Evolutionary conservation across 805 yeast genomes (phyloP).

Genomic region (Brettanomyces nanus): DNA sequence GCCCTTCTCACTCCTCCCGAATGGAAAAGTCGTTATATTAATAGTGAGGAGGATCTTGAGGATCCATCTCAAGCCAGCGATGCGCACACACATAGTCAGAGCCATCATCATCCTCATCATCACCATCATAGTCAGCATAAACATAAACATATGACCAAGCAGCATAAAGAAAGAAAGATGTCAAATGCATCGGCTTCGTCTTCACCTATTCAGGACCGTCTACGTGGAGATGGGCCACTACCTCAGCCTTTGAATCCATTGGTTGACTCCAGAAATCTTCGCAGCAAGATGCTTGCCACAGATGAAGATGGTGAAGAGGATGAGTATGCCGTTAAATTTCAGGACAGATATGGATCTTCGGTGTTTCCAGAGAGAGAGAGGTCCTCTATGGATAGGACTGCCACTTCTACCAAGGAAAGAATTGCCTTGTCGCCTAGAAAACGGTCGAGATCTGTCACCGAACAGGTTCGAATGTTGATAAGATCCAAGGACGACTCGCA

Average conservation of each 20-base stretch:
- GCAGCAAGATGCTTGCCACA: slow-evolving; percentile 21
- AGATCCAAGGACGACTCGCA: slow-evolving; percentile 25
- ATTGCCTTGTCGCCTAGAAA: slow-evolving; percentile 7
- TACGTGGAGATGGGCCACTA: slow-evolving; percentile 9
- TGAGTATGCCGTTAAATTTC: slow-evolving; percentile 18
- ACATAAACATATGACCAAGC: background rate
- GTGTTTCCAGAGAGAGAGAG: background rate
- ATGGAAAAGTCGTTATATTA: background rate
- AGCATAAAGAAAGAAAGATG: too few relatives aligned
- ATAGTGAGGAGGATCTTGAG: background rate
- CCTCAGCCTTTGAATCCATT: slow-evolving; percentile 9
- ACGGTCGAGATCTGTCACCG: slow-evolving; percentile 35
- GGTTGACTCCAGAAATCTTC: slow-evolving; percentile 22
- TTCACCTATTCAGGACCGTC: background rate
- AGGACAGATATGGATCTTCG: slow-evolving; percentile 12
- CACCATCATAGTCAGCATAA: too few relatives aligned
- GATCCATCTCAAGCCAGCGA: background rate
- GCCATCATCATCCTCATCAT: background rate
- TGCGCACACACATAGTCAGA: background rate
- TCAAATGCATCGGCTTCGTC: background rate
- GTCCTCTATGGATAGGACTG: background rate
- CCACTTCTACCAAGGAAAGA: background rate
- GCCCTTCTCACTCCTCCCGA: background rate
- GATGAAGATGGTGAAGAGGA: slow-evolving; percentile 25
- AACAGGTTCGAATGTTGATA: slow-evolving; percentile 31